Evolutionary conservation across 345 rosid species (phyloP).

Genomic region (Psidium friedrichsthalianum): DNA sequence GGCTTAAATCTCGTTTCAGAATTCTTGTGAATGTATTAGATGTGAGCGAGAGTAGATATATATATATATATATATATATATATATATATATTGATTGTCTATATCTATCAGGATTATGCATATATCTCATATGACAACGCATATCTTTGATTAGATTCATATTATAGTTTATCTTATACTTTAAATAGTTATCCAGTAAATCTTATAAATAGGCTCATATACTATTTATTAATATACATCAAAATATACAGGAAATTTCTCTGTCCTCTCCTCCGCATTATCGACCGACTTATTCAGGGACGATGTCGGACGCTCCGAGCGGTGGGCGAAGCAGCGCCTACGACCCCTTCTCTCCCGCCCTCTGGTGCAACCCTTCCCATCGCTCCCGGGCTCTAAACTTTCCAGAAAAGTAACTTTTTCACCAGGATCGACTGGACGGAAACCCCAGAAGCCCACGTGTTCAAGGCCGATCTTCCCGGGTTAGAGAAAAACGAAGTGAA

Average conservation of each 20-base stretch:
- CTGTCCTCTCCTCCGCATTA: no score
- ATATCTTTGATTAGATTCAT: no score
- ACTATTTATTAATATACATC: no score
- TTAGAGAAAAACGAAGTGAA: constrained; percentile 14
- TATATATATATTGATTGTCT: no score
- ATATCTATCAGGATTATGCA: no score
- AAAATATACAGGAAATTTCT: no score
- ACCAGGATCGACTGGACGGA: constrained; percentile 13
- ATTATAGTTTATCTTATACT: no score
- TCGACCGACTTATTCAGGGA: background rate
- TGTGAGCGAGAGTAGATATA: no score
- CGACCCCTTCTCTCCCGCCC: constrained; percentile 13
- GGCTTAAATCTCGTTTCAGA: background rate
- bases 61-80: no score
- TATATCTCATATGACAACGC: no score
- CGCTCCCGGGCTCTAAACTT: background rate
- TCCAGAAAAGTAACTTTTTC: background rate
- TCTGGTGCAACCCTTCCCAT: constrained; percentile 4
- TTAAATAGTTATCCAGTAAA: no score
- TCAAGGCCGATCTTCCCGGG: constrained; percentile 16
- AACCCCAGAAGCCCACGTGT: constrained; percentile 12
- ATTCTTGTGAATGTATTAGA: background rate
- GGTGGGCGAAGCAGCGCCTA: background rate
- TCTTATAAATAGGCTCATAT: no score
- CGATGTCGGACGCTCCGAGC: constrained; percentile 11